These are phyloP conservation scores for Eimeria nieschulzi DNA, from an alignment of 169 alveolate species.

Conservation along the genomic window DNA sequence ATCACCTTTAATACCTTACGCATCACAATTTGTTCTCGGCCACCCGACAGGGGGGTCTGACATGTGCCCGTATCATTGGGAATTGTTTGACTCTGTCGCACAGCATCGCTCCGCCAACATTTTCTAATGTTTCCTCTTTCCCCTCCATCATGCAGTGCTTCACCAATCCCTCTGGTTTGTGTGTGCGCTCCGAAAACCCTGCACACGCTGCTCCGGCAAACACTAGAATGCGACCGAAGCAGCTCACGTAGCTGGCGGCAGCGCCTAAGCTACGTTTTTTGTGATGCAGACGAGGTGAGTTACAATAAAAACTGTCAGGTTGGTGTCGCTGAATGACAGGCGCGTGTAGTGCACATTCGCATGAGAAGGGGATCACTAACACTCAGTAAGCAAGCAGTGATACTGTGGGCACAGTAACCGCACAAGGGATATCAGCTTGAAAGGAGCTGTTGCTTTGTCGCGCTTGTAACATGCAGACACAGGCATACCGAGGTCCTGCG, in stretches of 20 bases:
- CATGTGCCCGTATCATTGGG: not conserved
- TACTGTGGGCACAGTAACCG: too few relatives aligned
- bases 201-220: slow-evolving; percentile 57
- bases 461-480: not conserved
- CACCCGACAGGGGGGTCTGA: not conserved
- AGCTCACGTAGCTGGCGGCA: slow-evolving; percentile 57
- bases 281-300: slow-evolving; percentile 52
- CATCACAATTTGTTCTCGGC: too few relatives aligned
- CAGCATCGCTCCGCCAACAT: slow-evolving; percentile 1
- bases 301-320: too few relatives aligned
- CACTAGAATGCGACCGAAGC: slow-evolving; percentile 47
- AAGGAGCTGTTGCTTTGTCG: not conserved
- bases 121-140: slow-evolving; percentile 69
- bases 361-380: too few relatives aligned
- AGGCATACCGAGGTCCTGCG: not conserved
- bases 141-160: slow-evolving; percentile 70
- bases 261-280: slow-evolving; percentile 62
- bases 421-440: too few relatives aligned
- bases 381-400: too few relatives aligned
- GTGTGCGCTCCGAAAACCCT: slow-evolving; percentile 67
- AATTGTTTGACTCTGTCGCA: slow-evolving; percentile 1
- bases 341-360: not conserved
- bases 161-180: slow-evolving; percentile 62
- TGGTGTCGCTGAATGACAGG: too few relatives aligned
- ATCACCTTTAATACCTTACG: too few relatives aligned